Evolutionary conservation across 2,329 filamentous ascomycete species (phyloP).

Genomic region (Magnaporthiopsis incrustans): DNA sequence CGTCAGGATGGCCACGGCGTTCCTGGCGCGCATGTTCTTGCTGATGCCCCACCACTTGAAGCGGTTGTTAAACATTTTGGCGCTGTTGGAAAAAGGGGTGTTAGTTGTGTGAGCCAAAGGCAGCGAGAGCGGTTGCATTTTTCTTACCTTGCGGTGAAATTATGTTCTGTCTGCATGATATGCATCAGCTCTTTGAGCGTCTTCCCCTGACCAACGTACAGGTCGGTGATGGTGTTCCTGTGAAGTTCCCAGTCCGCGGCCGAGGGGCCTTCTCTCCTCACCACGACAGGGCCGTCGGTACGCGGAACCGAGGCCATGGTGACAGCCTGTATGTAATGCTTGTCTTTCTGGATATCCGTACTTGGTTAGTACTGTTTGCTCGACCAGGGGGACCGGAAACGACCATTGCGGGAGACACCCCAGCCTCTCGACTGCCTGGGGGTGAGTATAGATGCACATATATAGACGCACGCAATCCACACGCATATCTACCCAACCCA

Average conservation of each 20-base stretch:
- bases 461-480: too few relatives aligned
- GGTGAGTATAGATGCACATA: too few relatives aligned
- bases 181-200: constrained; percentile 3
- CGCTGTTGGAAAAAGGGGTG: neutral
- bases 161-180: constrained; percentile 1
- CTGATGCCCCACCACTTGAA: constrained; percentile 1
- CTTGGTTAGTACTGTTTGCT: too few relatives aligned
- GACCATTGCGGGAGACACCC: too few relatives aligned
- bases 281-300: neutral
- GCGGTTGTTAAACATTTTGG: constrained; percentile 5
- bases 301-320: too few relatives aligned
- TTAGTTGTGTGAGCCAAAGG: too few relatives aligned
- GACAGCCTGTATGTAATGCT: too few relatives aligned
- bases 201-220: neutral
- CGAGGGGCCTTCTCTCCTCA: neutral
- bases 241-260: neutral
- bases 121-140: too few relatives aligned
- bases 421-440: too few relatives aligned
- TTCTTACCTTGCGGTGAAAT: constrained; percentile 1
- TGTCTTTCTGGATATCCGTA: too few relatives aligned
- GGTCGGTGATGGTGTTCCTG: constrained; percentile 4
- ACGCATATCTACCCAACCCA: too few relatives aligned
- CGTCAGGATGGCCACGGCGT: neutral
- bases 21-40: constrained; percentile 4
- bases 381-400: too few relatives aligned